These are phyloP conservation scores for Solanum pinnatisectum DNA, from an alignment of 257 asterid genomes.

Conservation along the genomic window DNA sequence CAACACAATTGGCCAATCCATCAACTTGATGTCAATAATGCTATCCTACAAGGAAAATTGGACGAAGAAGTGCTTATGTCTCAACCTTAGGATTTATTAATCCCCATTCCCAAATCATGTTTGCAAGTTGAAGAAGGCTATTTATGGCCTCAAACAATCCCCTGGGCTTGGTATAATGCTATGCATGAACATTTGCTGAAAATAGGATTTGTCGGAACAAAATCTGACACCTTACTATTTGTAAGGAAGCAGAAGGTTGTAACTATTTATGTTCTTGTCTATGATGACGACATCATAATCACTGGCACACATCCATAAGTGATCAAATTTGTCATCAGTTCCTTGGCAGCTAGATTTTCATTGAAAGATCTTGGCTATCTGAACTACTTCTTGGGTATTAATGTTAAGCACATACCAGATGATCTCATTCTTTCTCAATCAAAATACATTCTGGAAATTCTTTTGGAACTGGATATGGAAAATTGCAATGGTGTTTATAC, in stretches of 20 bases:
- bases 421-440: not conserved
- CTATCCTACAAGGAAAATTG: not conserved
- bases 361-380: not conserved
- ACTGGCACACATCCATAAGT: not conserved
- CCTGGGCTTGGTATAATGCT: not conserved
- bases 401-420: not conserved
- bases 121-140: not conserved
- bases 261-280: not conserved
- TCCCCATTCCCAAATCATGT: not conserved
- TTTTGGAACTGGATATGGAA: not conserved
- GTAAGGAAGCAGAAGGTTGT: not conserved
- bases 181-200: not conserved
- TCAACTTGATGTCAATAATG: not conserved
- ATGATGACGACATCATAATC: not conserved
- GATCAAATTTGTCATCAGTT: not conserved
- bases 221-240: not conserved
- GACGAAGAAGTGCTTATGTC: not conserved
- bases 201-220: not conserved
- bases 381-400: not conserved
- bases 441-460: not conserved
- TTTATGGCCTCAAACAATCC: not conserved
- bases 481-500: not conserved
- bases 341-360: not conserved
- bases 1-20: not conserved
- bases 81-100: not conserved